These are phyloP conservation scores for Amanita molliuscula DNA, from an alignment of 768 basidiomycete genomes.

Conservation along the genomic window DNA sequence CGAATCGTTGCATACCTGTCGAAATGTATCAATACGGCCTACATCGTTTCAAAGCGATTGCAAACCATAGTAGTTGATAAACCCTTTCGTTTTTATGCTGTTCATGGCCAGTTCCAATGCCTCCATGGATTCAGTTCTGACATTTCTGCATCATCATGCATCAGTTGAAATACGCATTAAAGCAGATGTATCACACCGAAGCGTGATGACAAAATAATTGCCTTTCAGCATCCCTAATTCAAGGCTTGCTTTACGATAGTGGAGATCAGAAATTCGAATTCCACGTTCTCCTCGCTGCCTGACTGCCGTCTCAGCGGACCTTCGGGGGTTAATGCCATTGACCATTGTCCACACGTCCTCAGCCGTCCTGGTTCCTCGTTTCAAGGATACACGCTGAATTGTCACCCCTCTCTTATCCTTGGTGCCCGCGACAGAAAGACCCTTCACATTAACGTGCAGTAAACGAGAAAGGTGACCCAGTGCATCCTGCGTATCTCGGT, in stretches of 20 bases:
- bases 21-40: constrained; percentile 6
- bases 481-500: constrained; percentile 95
- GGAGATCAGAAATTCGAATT: constrained; percentile 78
- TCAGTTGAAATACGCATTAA: constrained; percentile 2
- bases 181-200: constrained; percentile 46
- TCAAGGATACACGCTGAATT: constrained; percentile 80
- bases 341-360: constrained; percentile 79
- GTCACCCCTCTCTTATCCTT: constrained; percentile 99
- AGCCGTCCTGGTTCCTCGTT: constrained; percentile 64
- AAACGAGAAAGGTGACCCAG: constrained; percentile 69
- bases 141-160: constrained; percentile 46
- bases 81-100: constrained; percentile 74
- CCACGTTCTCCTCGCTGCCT: constrained; percentile 81
- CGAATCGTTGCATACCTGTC: constrained; percentile 96
- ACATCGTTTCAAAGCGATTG: neutral
- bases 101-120: constrained; percentile 67
- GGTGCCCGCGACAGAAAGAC: constrained; percentile 87
- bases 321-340: constrained; percentile 54
- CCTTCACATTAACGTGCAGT: constrained; percentile 68
- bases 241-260: constrained; percentile 70
- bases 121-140: constrained; percentile 66
- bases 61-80: constrained; percentile 95
- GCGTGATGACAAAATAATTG: constrained; percentile 89
- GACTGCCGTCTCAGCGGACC: constrained; percentile 45
- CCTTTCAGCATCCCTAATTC: constrained; percentile 97